Percentiles rank a stretch among this genome's conserved stretches.
These are phyloP conservation scores for Lecanoromycetidae sp. DNA, from an alignment of 2,329 filamentous ascomycete genomes.

Conservation along the genomic window DNA sequence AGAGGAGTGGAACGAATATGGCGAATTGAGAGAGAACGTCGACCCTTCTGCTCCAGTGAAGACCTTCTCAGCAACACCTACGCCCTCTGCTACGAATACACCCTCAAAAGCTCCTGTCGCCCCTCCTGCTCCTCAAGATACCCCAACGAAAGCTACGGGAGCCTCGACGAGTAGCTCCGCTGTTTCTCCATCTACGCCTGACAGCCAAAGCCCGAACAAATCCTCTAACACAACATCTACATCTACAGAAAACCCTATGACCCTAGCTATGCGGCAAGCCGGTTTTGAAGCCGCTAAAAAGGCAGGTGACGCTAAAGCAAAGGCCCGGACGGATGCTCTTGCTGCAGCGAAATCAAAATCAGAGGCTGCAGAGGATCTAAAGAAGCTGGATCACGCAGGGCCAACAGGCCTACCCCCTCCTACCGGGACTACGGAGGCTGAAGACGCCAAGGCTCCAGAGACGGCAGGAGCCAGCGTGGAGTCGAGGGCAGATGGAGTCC, in stretches of 20 bases:
- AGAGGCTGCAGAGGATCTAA: conserved; percentile 1
- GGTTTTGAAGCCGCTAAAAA: conserved; percentile 28
- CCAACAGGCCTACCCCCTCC: conserved; percentile 16
- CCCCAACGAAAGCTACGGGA: conserved; percentile 28
- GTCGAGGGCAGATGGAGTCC: conserved; percentile 6
- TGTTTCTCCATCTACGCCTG: too few relatives aligned
- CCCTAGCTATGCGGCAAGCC: conserved; percentile 34
- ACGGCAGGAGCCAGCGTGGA: conserved; percentile 1
- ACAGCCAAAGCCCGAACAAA: too few relatives aligned
- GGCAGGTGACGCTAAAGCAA: conserved; percentile 18
- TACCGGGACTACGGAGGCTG: conserved; percentile 14
- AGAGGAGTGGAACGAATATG: conserved; percentile 99
- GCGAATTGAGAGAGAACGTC: conserved; percentile 81
- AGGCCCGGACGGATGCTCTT: conserved; percentile 7
- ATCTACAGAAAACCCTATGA: too few relatives aligned
- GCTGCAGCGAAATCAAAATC: too few relatives aligned
- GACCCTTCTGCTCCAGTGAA: conserved; percentile 28
- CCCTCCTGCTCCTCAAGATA: conserved; percentile 17
- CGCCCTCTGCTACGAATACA: conserved; percentile 20
- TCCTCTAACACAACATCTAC: too few relatives aligned
- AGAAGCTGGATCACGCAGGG: conserved; percentile 13
- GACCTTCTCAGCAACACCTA: too few relatives aligned
- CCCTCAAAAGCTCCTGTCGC: conserved; percentile 19
- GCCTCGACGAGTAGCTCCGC: too few relatives aligned
- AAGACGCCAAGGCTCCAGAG: conserved; percentile 11